Percentiles rank a stretch among this genome's conserved stretches.
Evolutionary conservation across 495 filamentous ascomycete species (phyloP).

Genomic region (Penicillium cosmopolitanum): DNA sequence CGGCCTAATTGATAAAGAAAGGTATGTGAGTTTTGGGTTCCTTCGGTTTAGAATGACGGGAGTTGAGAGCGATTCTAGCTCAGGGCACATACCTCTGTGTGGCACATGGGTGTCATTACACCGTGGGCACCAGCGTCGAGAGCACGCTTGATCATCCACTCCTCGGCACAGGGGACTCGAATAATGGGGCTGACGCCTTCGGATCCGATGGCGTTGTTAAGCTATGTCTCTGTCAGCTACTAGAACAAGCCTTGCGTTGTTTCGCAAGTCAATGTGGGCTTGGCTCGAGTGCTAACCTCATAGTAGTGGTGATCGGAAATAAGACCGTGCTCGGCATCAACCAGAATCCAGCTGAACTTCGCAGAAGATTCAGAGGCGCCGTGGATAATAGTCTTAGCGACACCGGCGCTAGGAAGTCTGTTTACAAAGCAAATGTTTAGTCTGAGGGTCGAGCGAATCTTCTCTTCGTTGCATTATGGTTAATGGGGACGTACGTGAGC

Average conservation of each 20-base stretch:
- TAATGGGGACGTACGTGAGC: slow-evolving; percentile 36
- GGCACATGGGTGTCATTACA: slow-evolving; percentile 50
- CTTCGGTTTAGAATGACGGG: neutral
- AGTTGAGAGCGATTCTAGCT: neutral
- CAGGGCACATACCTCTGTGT: slow-evolving; percentile 30
- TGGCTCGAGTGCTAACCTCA: slow-evolving; percentile 27
- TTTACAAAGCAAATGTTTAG: neutral
- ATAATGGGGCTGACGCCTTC: slow-evolving; percentile 70
- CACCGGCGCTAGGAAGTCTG: slow-evolving; percentile 38
- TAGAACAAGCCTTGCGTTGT: neutral
- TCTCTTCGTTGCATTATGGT: neutral
- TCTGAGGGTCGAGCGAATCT: neutral
- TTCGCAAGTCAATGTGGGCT: neutral
- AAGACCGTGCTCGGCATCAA: slow-evolving; percentile 84
- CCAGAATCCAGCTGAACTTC: slow-evolving; percentile 65
- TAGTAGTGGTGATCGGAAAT: slow-evolving; percentile 44
- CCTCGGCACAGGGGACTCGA: slow-evolving; percentile 65
- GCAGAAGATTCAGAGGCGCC: slow-evolving; percentile 30
- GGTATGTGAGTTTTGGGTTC: neutral
- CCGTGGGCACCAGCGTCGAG: slow-evolving; percentile 73
- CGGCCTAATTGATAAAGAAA: slow-evolving; percentile 35
- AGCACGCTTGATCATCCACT: slow-evolving; percentile 77
- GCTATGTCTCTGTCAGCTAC: slow-evolving; percentile 20
- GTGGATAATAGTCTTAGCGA: slow-evolving; percentile 43
- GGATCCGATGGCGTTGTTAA: slow-evolving; percentile 59